These are phyloP conservation scores for Solanum hybrid DNA, from an alignment of 305 asterid species.

Conservation along the genomic window DNA sequence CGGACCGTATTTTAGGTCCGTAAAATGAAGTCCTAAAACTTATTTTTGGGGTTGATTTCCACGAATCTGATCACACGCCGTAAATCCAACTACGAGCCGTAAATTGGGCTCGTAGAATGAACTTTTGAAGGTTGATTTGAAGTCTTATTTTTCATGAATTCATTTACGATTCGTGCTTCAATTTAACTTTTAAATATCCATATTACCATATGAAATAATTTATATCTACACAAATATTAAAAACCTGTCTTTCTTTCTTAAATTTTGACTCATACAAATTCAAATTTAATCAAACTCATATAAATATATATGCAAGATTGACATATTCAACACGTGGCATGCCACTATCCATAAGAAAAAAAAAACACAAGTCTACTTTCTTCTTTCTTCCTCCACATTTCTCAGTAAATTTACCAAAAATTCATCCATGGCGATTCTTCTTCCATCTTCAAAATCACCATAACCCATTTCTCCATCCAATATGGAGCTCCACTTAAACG, in stretches of 20 bases:
- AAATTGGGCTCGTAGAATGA: background rate
- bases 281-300: too few relatives aligned
- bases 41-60: too few relatives aligned
- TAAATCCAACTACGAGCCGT: background rate
- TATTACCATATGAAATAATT: too few relatives aligned
- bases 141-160: background rate
- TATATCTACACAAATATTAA: background rate
- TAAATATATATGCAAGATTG: background rate
- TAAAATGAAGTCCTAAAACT: background rate
- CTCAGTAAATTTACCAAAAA: background rate
- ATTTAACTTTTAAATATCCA: background rate
- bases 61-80: background rate
- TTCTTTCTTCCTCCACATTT: background rate
- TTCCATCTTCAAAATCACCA: background rate
- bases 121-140: background rate
- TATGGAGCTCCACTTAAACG: background rate
- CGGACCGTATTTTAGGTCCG: rapidly evolving
- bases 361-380: background rate
- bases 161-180: background rate
- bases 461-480: background rate
- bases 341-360: background rate
- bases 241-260: background rate
- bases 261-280: too few relatives aligned
- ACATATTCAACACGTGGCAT: background rate
- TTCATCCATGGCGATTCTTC: background rate